These are phyloP conservation scores for Fomitopsis betulina DNA, from an alignment of 1,284 basidiomycete genomes.

Conservation along the genomic window DNA sequence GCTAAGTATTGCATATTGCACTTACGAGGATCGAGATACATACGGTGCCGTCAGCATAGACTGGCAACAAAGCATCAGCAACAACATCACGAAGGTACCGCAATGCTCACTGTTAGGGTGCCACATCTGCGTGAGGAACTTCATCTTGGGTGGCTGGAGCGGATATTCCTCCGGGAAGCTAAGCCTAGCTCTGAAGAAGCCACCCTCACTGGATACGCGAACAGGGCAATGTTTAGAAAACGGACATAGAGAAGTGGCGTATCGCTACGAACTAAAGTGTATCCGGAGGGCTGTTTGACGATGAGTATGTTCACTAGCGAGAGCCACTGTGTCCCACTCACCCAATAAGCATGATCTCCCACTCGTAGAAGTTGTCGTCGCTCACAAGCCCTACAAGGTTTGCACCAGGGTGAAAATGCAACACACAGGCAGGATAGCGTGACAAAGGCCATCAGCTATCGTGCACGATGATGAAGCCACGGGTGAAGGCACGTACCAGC, in stretches of 20 bases:
- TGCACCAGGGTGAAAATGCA: slow-evolving; percentile 17
- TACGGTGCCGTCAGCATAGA: slow-evolving; percentile 86
- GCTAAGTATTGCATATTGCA: slow-evolving; percentile 9
- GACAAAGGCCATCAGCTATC: slow-evolving; percentile 13
- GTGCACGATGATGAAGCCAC: slow-evolving; percentile 20
- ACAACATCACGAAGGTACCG: slow-evolving; percentile 19
- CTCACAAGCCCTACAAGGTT: slow-evolving; percentile 74
- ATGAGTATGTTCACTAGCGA: slow-evolving; percentile 6
- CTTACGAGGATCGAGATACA: slow-evolving; percentile 95
- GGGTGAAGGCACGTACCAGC: slow-evolving; percentile 53
- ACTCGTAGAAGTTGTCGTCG: slow-evolving; percentile 89
- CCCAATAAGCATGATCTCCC: slow-evolving; percentile 94
- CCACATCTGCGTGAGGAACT: slow-evolving; percentile 96
- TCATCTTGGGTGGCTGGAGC: slow-evolving; percentile 91
- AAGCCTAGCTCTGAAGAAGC: slow-evolving; percentile 85
- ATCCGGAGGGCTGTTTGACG: slow-evolving; percentile 67
- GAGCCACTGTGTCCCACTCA: slow-evolving; percentile 35
- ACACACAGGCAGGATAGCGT: slow-evolving; percentile 18
- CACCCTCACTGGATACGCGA: slow-evolving; percentile 68
- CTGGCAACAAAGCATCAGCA: slow-evolving; percentile 35
- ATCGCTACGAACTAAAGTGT: slow-evolving; percentile 71
- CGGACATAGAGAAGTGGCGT: neutral
- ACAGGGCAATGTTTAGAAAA: neutral
- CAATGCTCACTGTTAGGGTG: slow-evolving; percentile 83
- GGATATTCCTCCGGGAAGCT: slow-evolving; percentile 91